Base-by-base conservation (phyloP, 2,329 filamentous ascomycete species). In the Cercospora sp. region DNA sequence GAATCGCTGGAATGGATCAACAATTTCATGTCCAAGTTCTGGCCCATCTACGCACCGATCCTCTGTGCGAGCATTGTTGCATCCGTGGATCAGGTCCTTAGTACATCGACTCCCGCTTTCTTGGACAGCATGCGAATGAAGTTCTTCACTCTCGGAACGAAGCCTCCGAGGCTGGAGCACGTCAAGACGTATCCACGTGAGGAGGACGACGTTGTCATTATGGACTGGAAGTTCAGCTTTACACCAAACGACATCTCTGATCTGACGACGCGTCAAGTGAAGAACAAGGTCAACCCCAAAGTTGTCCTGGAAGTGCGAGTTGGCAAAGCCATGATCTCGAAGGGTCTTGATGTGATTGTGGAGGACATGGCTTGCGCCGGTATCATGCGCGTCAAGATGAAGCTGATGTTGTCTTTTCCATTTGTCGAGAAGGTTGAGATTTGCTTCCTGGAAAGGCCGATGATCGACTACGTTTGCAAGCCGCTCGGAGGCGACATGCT, bases 191-290 rank as follows among this genome's bases (percentile, higher is more conserved):
- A 99, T 75, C 94, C 94, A 67, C 97, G 95, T 80, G 92, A 92
- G 1, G 93, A 97, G 74, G 94, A 97, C 71, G 95, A 99, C 77
- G 90, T 94, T 67, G 93, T 99, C 51, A 88, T 98, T 76, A 99
- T 99, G 95, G 95, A 99, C 79, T 99, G 95, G 95, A 97, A 97
- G 77, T 99, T 99, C 81, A 98, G 94, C 85, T 99, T 99, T 82
- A 98, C 92, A 0, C 95, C 95, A 36, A 98, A 95, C 73, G 96
- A 99, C 79, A 91, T 88, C 2, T 89, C 91, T 73, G 95, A 99
- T 79, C 88, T 99, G 86, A 99, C 95, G 1, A 85, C 90, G 2
- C 89, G 91, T 69, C 95, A 99, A 79, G 82, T 97, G 76, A 94
- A 92, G 84, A 93, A 94, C 84, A 97, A 97, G 84, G 88, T 98